Evolutionary conservation across 768 basidiomycete genomes (phyloP), one percentile per base, ranked within the genome.

Genomic region (Psilocybe azurescens): DNA sequence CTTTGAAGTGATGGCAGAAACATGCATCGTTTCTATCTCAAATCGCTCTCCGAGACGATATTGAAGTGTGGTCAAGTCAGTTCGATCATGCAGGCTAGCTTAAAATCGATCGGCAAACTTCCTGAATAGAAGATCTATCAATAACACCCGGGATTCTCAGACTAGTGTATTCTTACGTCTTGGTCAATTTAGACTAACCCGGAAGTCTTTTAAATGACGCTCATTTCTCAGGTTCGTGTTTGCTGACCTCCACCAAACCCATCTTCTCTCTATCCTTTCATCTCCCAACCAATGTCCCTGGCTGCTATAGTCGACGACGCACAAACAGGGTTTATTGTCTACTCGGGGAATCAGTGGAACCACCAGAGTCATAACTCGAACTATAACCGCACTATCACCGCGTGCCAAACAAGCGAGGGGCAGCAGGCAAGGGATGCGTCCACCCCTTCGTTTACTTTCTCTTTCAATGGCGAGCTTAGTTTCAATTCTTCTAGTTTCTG

Each of bases 341-440:
- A 56, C 46, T 47, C 41, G 5, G 55, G 55, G 2, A 56, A 9
- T 29, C 55, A 56, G 16, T 56, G 55, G 55, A n/a, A 41, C 14
- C 44, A 56, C 28, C 28, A 18, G 11, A 56, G 39, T n/a, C 46
- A 29, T 11, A 41, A 4, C 55, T 46, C 55, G 4, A 29, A 46
- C 46, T 56, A 56, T 20, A 56, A 56, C 41, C 24, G 41, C 44
- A 56, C 55, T n/a, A 28, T 56, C 39, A 46, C 55, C 55, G 44
- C 29, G n/a, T 56, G 55, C 41, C 41, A 56, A 24, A 14, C 16
- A 24, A 24, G 0, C 39, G 38, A 11, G 20, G 18, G 24, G 24
- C 53, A 55, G 16, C 13, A 24, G 4, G 13, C 53, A 13, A 55
- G 48, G 28, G 7, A 7, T 50, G 7, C 20, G 20, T 24, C 48